Percentiles rank a stretch among this genome's conserved stretches.
Conservation (phyloP, 768 basidiomycete species). For the Phylloporus arenicola region DNA sequence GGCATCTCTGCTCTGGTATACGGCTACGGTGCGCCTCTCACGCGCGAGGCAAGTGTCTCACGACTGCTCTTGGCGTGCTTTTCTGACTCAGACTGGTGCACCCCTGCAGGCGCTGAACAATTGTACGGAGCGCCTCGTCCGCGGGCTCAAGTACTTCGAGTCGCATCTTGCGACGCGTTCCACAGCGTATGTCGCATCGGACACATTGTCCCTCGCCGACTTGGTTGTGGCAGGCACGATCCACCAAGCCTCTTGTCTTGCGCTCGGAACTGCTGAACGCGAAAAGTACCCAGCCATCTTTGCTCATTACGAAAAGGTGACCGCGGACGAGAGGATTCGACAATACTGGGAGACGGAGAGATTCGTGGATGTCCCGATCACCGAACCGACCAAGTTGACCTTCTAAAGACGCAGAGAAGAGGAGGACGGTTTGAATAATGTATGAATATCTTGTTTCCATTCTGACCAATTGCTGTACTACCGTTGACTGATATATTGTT, state of each 20-base stretch:
- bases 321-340: background rate
- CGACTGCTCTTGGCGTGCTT: background rate
- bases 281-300: conserved; percentile 7
- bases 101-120: background rate
- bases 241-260: background rate
- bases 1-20: background rate
- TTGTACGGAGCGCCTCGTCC: background rate
- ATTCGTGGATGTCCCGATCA: background rate
- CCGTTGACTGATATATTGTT: background rate
- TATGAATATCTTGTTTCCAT: no score
- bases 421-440: no score
- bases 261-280: conserved; percentile 5
- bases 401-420: background rate
- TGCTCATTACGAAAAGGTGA: conserved; percentile 9
- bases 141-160: conserved; percentile 6
- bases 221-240: conserved; percentile 5
- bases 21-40: background rate
- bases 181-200: conserved; percentile 1
- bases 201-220: conserved; percentile 7
- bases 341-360: conserved; percentile 1
- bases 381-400: background rate
- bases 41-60: background rate
- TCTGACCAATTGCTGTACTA: background rate
- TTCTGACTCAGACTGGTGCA: background rate
- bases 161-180: conserved; percentile 2